A percentile compares a stretch with the other conserved stretches of the same genome.
These are phyloP conservation scores for Boletellus deceptivus DNA, from an alignment of 1,284 basidiomycete genomes.

Conservation along the genomic window DNA sequence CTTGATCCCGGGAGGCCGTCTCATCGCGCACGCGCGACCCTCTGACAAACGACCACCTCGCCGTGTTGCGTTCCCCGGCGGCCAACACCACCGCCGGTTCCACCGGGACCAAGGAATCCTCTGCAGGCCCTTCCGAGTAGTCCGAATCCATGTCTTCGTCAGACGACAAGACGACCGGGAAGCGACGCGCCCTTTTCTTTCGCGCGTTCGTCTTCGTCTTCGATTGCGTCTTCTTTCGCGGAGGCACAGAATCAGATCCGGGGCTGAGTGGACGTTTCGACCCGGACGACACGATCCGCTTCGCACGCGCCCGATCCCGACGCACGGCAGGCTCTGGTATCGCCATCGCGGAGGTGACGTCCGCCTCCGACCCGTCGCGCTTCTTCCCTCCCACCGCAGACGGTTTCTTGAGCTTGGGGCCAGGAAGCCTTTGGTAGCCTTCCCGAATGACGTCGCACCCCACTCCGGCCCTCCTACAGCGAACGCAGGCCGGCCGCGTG, in stretches of 20 bases:
- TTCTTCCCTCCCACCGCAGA: background rate
- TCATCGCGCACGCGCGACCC: background rate
- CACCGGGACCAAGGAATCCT: background rate
- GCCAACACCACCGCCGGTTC: background rate
- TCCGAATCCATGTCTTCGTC: conserved; percentile 1
- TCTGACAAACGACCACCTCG: conserved; percentile 22
- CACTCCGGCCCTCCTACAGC: conserved; percentile 14
- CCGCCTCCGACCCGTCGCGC: no score
- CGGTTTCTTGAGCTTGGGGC: conserved; percentile 14
- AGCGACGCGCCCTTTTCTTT: background rate
- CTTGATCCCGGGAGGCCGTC: background rate
- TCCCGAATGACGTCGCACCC: background rate
- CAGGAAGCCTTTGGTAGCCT: conserved; percentile 26
- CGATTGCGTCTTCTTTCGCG: conserved; percentile 10
- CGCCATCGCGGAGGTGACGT: background rate
- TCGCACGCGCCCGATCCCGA: background rate
- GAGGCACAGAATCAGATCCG: background rate
- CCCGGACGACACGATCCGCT: background rate
- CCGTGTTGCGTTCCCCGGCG: background rate
- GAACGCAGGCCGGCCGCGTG: conserved; percentile 17
- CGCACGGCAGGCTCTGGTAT: background rate
- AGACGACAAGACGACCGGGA: background rate
- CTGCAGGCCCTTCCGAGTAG: background rate
- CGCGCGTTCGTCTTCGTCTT: background rate
- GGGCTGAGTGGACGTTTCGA: conserved; percentile 20